Evolutionary conservation across 352 stramenopile genomes (phyloP).

Genomic region (Halophytophthora batemanensis): DNA sequence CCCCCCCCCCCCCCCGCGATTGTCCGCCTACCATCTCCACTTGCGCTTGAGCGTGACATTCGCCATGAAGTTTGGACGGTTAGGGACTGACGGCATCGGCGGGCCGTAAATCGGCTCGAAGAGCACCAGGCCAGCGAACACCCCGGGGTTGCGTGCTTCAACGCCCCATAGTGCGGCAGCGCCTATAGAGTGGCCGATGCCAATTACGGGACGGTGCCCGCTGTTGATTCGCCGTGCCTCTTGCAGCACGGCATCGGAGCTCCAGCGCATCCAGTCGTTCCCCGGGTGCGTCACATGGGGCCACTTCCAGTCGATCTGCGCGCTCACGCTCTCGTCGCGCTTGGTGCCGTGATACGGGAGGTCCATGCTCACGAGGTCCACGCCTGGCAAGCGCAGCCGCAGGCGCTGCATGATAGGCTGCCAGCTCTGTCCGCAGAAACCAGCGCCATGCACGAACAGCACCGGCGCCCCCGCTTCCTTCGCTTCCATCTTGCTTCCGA

Average conservation of each 20-base stretch:
- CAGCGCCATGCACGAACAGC: constrained; percentile 43
- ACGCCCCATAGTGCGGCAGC: constrained; percentile 27
- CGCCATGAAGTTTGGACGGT: constrained; percentile 26
- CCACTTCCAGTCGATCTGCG: constrained; percentile 22
- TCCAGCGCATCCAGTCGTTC: constrained; percentile 25
- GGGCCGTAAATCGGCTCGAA: constrained; percentile 47
- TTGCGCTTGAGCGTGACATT: constrained; percentile 22
- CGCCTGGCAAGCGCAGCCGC: constrained; percentile 7
- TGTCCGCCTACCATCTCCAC: constrained; percentile 29
- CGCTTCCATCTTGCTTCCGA: not conserved
- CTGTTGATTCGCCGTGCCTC: constrained; percentile 5
- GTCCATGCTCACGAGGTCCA: constrained; percentile 24
- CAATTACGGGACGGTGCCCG: constrained; percentile 28
- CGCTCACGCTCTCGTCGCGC: constrained; percentile 30
- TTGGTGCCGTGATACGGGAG: constrained; percentile 40
- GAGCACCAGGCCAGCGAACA: constrained; percentile 39
- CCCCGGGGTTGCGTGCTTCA: constrained; percentile 30
- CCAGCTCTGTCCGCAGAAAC: constrained; percentile 54
- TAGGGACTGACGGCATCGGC: not conserved
- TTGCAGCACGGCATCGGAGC: constrained; percentile 12
- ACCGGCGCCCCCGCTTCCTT: constrained; percentile 16
- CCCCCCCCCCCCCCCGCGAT: no score
- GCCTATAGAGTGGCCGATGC: constrained; percentile 52
- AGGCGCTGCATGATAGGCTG: constrained; percentile 31
- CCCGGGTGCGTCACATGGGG: constrained; percentile 37